These are phyloP conservation scores for Vitis labrusca DNA, from an alignment of 164 flowering plant species.

Conservation along the genomic window DNA sequence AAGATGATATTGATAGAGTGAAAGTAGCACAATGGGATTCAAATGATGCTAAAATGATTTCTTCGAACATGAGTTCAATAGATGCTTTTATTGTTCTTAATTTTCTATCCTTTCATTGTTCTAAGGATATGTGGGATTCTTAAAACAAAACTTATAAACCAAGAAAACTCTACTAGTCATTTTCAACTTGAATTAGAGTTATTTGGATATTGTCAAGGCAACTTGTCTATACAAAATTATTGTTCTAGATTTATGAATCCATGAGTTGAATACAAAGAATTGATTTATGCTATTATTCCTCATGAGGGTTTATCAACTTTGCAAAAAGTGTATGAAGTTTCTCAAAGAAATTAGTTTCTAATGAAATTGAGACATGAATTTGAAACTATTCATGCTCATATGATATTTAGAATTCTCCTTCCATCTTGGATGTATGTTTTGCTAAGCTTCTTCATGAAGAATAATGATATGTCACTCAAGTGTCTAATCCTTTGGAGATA, in stretches of 20 bases:
- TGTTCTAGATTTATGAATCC: neutral
- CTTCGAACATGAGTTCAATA: no score
- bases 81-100: no score
- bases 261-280: neutral
- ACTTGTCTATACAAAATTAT: no score
- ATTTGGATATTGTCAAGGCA: no score
- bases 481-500: neutral
- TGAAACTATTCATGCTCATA: neutral
- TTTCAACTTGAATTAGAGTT: no score
- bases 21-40: neutral
- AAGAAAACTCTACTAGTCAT: no score
- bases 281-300: neutral
- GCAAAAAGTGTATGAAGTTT: neutral
- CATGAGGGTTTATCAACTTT: neutral
- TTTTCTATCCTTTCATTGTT: no score
- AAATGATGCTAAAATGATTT: no score
- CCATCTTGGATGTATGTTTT: constrained; percentile 8
- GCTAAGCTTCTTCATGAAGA: constrained; percentile 2
- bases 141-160: no score
- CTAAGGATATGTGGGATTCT: no score
- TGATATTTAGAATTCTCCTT: neutral
- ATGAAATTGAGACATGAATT: constrained; percentile 5
- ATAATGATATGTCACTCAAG: neutral
- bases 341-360: neutral
- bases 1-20: neutral